Conservation (phyloP, 257 asterid species). For the Scutellaria minor region DNA sequence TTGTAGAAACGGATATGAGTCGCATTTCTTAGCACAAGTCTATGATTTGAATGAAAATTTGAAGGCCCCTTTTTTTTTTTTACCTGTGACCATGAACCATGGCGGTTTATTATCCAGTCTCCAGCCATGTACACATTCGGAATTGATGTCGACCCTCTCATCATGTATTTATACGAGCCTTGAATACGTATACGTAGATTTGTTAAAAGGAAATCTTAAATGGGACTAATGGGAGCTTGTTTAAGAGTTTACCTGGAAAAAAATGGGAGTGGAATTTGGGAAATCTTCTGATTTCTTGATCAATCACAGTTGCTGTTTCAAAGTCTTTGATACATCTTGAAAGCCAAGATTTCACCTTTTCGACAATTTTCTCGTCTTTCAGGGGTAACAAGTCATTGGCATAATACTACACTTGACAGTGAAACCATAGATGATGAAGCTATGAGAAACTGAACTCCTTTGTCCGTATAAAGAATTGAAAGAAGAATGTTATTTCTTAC, state of each 20-base stretch:
- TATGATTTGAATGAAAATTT: neutral
- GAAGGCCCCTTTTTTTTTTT: neutral
- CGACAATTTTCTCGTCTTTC: constrained; percentile 58
- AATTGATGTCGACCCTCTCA: constrained; percentile 62
- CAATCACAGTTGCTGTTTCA: constrained; percentile 53
- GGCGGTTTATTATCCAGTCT: constrained; percentile 62
- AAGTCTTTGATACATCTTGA: constrained; percentile 53
- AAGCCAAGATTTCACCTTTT: constrained; percentile 52
- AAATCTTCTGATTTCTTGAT: constrained; percentile 61
- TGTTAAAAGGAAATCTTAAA: neutral
- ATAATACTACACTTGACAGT: constrained; percentile 53
- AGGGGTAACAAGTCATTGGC: constrained; percentile 62
- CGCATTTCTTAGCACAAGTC: neutral
- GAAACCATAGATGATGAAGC: constrained; percentile 13
- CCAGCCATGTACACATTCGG: constrained; percentile 67
- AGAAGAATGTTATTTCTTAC: constrained; percentile 39
- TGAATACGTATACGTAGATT: neutral
- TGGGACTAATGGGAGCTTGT: neutral
- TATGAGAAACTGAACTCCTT: constrained; percentile 2
- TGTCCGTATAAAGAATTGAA: neutral
- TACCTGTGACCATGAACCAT: constrained; percentile 72
- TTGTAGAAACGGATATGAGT: neutral
- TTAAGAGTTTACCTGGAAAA: constrained; percentile 55
- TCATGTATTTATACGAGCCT: constrained; percentile 74
- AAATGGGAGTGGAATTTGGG: constrained; percentile 62